phyloP scores from a whole-genome alignment of 768 basidiomycete species.

The Suillus ampliporus region DNA sequence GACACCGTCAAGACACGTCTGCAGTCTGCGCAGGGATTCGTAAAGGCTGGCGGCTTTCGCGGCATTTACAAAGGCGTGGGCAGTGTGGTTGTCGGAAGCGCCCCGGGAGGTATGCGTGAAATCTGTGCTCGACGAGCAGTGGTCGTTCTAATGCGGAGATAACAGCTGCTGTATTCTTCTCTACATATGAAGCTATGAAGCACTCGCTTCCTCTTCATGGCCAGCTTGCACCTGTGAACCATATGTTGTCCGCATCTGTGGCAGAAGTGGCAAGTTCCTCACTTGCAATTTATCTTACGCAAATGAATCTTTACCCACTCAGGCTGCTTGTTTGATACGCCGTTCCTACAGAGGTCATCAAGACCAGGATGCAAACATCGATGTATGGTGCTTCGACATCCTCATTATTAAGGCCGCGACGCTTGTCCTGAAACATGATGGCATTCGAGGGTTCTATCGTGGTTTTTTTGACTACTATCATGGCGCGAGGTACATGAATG shows the following conservation, averaged over 20 bases:
- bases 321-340: slow-evolving; percentile 90
- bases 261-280: slow-evolving; percentile 58
- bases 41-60: slow-evolving; percentile 82
- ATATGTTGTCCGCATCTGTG: slow-evolving; percentile 62
- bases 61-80: slow-evolving; percentile 95
- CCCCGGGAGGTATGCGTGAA: slow-evolving; percentile 79
- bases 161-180: slow-evolving; percentile 95
- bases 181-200: slow-evolving; percentile 91
- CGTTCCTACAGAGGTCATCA: slow-evolving; percentile 97
- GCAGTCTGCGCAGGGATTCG: slow-evolving; percentile 88
- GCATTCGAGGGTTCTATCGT: slow-evolving; percentile 82
- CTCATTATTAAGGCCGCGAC: slow-evolving; percentile 64
- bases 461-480: slow-evolving; percentile 85
- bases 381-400: slow-evolving; percentile 66
- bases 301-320: slow-evolving; percentile 17
- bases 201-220: slow-evolving; percentile 65
- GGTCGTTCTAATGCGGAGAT: slow-evolving; percentile 6
- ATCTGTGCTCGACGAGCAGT: background rate
- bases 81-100: slow-evolving; percentile 93
- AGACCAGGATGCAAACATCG: slow-evolving; percentile 89
- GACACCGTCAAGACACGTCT: slow-evolving; percentile 97
- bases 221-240: slow-evolving; percentile 66
- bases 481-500: slow-evolving; percentile 57
- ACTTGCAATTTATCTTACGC: slow-evolving; percentile 19
- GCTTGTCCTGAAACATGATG: slow-evolving; percentile 62